Conservation (phyloP, 495 filamentous ascomycete genomes). For the Penicillium canescens region DNA sequence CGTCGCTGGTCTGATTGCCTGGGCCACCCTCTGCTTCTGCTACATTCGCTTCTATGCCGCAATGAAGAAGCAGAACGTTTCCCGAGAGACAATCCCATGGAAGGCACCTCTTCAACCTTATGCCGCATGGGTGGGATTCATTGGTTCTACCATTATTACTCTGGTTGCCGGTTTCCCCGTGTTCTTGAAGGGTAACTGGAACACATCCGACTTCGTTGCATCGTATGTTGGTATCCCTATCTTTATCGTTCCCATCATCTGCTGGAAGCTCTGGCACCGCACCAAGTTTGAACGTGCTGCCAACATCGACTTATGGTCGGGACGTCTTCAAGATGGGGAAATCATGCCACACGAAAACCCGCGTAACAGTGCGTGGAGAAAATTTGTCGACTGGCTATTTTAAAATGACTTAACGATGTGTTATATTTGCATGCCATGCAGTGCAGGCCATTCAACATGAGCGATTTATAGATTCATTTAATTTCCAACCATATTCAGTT, state of each 20-base stretch:
- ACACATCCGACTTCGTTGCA: conserved; percentile 52
- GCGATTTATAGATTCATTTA: background rate
- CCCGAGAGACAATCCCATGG: conserved; percentile 57
- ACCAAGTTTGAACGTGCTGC: conserved; percentile 42
- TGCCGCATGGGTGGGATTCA: conserved; percentile 58
- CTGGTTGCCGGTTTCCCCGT: conserved; percentile 43
- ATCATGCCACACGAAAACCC: conserved; percentile 21
- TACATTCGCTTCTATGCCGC: conserved; percentile 64
- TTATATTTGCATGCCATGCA: conserved; percentile 21
- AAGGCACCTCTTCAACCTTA: conserved; percentile 61
- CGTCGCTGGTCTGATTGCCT: conserved; percentile 61
- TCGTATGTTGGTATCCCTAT: conserved; percentile 59
- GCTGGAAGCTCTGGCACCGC: conserved; percentile 59
- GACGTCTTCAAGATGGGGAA: conserved; percentile 38
- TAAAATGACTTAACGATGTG: conserved; percentile 12
- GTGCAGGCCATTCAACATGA: conserved; percentile 10
- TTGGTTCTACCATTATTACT: conserved; percentile 52
- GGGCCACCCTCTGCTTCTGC: conserved; percentile 59
- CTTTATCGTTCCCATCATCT: conserved; percentile 56
- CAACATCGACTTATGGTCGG: conserved; percentile 37
- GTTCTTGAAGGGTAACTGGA: conserved; percentile 39
- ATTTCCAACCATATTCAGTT: background rate
- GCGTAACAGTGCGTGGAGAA: conserved; percentile 21
- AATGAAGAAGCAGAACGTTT: conserved; percentile 58
- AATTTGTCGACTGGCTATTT: conserved; percentile 34